Evolutionary conservation across 495 filamentous ascomycete species (phyloP), one percentile per base, ranked within the genome.

Genomic region (Cladorrhinum samala): DNA sequence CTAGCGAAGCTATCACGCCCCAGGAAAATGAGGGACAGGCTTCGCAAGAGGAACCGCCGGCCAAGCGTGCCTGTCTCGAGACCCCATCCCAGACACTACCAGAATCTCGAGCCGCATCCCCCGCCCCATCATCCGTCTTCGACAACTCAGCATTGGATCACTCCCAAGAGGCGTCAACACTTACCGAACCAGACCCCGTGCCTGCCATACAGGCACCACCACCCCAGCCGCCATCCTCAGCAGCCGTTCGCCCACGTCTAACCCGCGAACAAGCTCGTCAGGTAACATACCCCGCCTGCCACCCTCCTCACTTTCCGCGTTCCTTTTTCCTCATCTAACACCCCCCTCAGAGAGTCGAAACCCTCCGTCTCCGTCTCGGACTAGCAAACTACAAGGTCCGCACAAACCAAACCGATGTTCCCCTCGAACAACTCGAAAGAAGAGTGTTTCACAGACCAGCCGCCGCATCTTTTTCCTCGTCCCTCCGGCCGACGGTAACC

Each of bases 371-470:
- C 2, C 71, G 77, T 20, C 67, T 81, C 18, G 62, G 72, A 1
- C 66, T 81, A 2, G 77, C 77, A 5, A 71, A 60, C 50, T 81
- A 81, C 64, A 81, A 79, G 58, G 69, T 81, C 19, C 69, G 66
- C 5, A 81, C 77, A 1, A 72, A 72, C 39, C 77, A 79, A 59
- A 71, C 70, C 6, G 67, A 77, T 49, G 65, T 77, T 9, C 74
- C 77, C 9, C 66, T 81, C 16, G 73, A 74, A 9, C 59, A 58
- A 17, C 62, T 77, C 17, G 58, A 72, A 41, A 42, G 56, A 49
- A 60, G 59, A 37, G 62, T 64, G 1, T 18, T 67, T 18, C 56
- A 55, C 18, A 49, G 49, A 39, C 14, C 46, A 1, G 24, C 36
- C 16, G 36, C 11, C 13, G 23, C 30, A 39, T 46, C 33, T 24